phyloP scores from a whole-genome alignment of 768 basidiomycete genomes.

The Mycena sanguinolenta region DNA sequence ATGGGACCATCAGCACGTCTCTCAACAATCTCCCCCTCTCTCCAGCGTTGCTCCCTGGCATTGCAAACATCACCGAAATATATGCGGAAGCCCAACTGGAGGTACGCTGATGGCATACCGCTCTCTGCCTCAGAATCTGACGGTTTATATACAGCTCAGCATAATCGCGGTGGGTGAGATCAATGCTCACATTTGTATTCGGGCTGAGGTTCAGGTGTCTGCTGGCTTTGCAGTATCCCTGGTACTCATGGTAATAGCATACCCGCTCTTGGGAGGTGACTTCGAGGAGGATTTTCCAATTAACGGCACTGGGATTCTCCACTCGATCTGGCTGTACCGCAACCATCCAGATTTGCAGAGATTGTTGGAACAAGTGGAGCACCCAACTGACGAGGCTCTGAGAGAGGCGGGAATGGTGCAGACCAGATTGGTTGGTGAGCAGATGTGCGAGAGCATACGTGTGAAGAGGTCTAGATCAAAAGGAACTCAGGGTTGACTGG shows the following conservation, averaged over 20 bases:
- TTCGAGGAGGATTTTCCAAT: neutral
- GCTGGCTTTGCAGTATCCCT: neutral
- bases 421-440: neutral
- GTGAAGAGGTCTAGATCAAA: too few relatives aligned
- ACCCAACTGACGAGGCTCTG: neutral
- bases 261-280: neutral
- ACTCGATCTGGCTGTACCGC: too few relatives aligned
- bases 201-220: neutral
- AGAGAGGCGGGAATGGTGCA: neutral
- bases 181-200: neutral
- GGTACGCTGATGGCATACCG: neutral
- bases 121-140: neutral
- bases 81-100: neutral
- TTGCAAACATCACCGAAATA: neutral
- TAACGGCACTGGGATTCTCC: too few relatives aligned
- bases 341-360: too few relatives aligned
- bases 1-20: neutral
- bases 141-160: neutral
- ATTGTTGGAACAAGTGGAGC: too few relatives aligned
- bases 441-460: too few relatives aligned
- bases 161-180: neutral
- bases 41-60: neutral
- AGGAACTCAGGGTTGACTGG: too few relatives aligned
- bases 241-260: neutral
- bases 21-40: neutral